Base-by-base conservation (phyloP, 495 filamentous ascomycete species). In the Penicillium cinerascens region DNA sequence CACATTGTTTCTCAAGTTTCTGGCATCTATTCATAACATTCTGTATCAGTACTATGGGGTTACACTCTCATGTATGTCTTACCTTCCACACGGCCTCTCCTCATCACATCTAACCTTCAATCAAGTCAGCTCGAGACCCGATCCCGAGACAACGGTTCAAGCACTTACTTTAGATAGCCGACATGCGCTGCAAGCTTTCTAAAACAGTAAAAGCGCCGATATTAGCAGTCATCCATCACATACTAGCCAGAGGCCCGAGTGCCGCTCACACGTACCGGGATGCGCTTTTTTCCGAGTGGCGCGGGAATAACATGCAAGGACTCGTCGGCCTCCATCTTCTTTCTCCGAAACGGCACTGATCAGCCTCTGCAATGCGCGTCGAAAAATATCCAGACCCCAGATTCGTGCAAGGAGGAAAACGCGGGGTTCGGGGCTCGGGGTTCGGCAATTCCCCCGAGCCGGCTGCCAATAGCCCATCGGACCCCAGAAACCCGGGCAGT, bases 141-240 rank as follows among this genome's bases (percentile, higher is more conserved):
- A 16, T 2, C 4, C 5, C n/a, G 1, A 39, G 18, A 4, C 8
- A 7, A 2, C 29, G 10, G 1, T 22, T 43, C 8, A 39, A 13
- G 1, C 17, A 44, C 55, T 41, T 36, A 69, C 71, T 55, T 74
- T 74, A 3, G 71, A 72, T 35, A 62, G 59, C 29, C 71, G 62
- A 52, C 71, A 74, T 36, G 67, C 52, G 51, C 63, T 63, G 47
- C 71, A 74, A 7, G 71, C 67, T 51, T 72, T 74, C 71, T 74
- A 50, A 33, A 43, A 21, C 15, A 17, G 1, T n/a, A 18, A 39
- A 39, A 39, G 37, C 37, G 37, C 9, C 16, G 18, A 16, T 11
- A 5, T 22, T n/a, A 23, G 41, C 22, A 43, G 20, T 3, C 6
- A 18, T 43, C 41, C 23, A 47, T 6, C 26, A 35, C 2, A 20